Base-by-base conservation (phyloP, 305 asterid species). In the Fraxinus dipetala region DNA sequence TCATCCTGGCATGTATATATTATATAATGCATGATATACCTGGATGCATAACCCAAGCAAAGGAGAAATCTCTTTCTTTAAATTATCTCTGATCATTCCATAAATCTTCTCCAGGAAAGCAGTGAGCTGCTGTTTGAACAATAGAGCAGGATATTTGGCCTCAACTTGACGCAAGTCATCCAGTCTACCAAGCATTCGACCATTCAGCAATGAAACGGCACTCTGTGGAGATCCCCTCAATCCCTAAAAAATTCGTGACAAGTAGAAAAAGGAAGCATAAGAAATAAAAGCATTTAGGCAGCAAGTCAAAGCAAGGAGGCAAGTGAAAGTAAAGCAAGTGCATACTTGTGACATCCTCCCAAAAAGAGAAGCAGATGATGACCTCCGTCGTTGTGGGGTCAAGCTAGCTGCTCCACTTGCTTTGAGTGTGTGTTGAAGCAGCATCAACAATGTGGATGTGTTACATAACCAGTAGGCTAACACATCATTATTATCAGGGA, bases 61-160 rank as follows among this genome's bases (percentile, higher is more conserved):
- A 48, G 98, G 98, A 81, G 98, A 96, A 83, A 96, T 91, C 85
- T 93, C 98, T 88, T 94, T 96, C 93, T 94, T 96, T 80, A 96
- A 86, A 86, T 91, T 96, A 86, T 96, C 99, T 81, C 98, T 90
- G 79, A 94, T 92, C 94, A 94, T 87, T 78, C 98, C 99, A 88
- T 96, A 96, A 82, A 96, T 94, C 92, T 96, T 96, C 92, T 96
- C 98, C 86, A 96, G 94, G 91, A 91, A 96, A 88, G 99, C 99
- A 85, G 99, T 94, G 78, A 96, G 98, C 93, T 96, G 99, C 89
- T 94, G 99, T 89, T 96, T 94, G 93, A 96, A 96, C 90, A 96
- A 86, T 89, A 96, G 89, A 78, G 99, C 99, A 81, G 98, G 99
- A 84, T 96, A 96, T 78, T 96, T 96, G 63, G 99, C 99, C 88